Conservation (phyloP, 2,329 filamentous ascomycete genomes). For the Berkeleyomyces rouxiae region DNA sequence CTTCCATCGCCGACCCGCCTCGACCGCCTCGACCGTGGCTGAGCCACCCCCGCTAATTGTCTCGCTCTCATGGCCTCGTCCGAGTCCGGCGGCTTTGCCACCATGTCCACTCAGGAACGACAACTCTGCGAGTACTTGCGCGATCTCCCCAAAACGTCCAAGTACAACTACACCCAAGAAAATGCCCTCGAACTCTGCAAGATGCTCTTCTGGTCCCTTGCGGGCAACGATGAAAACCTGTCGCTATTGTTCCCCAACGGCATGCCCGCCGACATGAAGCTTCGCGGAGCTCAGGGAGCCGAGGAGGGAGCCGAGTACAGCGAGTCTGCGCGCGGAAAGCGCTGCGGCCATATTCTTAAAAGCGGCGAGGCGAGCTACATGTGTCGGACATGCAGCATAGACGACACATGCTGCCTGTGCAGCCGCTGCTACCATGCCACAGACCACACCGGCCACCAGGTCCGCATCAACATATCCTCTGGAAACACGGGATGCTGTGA, state of each 20-base stretch:
- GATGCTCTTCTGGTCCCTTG: slow-evolving; percentile 75
- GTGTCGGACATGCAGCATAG: slow-evolving; percentile 84
- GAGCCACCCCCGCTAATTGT: neutral
- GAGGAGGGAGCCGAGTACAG: slow-evolving; percentile 90
- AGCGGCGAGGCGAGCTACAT: slow-evolving; percentile 83
- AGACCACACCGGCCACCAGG: slow-evolving; percentile 84
- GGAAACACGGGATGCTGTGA: slow-evolving; percentile 95
- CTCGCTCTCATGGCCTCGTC: slow-evolving; percentile 30
- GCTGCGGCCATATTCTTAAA: slow-evolving; percentile 96
- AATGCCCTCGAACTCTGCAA: slow-evolving; percentile 58
- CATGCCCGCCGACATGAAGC: slow-evolving; percentile 49
- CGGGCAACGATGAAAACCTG: slow-evolving; percentile 58
- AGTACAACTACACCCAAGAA: slow-evolving; percentile 56
- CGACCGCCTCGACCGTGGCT: neutral
- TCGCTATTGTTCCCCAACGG: slow-evolving; percentile 59
- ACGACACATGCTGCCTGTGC: slow-evolving; percentile 92
- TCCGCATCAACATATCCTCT: slow-evolving; percentile 71
- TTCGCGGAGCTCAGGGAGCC: slow-evolving; percentile 80
- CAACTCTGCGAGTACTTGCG: slow-evolving; percentile 72
- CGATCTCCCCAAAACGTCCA: slow-evolving; percentile 55
- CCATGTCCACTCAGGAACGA: slow-evolving; percentile 52
- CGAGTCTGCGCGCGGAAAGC: slow-evolving; percentile 74
- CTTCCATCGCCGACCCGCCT: neutral
- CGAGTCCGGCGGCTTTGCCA: neutral
- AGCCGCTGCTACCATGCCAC: slow-evolving; percentile 89